Conservation (phyloP, 352 stramenopile genomes). For the Elongisporangium senticosum region DNA sequence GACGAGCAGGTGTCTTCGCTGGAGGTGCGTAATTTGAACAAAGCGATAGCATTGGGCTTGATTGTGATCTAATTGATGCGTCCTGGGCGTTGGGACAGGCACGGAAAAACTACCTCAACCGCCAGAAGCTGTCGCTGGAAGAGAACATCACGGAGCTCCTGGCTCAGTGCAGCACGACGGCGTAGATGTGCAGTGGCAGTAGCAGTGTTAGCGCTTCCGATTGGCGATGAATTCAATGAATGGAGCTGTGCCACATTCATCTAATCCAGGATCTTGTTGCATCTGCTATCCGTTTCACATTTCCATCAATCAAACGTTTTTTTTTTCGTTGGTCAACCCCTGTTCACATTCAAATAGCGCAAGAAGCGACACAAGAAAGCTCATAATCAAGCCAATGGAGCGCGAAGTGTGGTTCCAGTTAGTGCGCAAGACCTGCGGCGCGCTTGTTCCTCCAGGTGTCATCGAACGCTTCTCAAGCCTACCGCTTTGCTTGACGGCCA, state of each 20-base stretch:
- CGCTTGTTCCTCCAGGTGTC: no score
- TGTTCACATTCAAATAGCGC: no score
- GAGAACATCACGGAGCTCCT: slow-evolving; percentile 83
- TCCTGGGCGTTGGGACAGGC: slow-evolving; percentile 16
- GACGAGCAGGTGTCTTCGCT: slow-evolving; percentile 68
- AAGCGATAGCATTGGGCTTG: not conserved
- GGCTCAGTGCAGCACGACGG: slow-evolving; percentile 47
- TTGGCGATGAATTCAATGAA: not conserved
- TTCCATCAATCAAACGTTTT: no score
- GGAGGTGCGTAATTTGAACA: slow-evolving; percentile 25
- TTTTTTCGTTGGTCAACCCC: no score
- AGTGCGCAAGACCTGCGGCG: not conserved
- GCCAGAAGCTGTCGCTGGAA: slow-evolving; percentile 73
- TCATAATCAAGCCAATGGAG: not conserved
- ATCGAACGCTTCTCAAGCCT: no score
- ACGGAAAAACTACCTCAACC: slow-evolving; percentile 75
- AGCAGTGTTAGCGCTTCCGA: not conserved
- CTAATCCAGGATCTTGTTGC: not conserved
- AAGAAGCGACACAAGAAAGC: not conserved
- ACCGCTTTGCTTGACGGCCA: no score
- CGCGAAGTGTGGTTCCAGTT: not conserved
- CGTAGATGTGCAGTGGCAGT: not conserved
- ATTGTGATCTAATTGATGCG: not conserved
- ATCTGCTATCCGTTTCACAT: no score
- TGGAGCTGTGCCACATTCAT: not conserved